phyloP scores from a whole-genome alignment of 108 stramenopile genomes.

The Skeletonema tropicum region DNA sequence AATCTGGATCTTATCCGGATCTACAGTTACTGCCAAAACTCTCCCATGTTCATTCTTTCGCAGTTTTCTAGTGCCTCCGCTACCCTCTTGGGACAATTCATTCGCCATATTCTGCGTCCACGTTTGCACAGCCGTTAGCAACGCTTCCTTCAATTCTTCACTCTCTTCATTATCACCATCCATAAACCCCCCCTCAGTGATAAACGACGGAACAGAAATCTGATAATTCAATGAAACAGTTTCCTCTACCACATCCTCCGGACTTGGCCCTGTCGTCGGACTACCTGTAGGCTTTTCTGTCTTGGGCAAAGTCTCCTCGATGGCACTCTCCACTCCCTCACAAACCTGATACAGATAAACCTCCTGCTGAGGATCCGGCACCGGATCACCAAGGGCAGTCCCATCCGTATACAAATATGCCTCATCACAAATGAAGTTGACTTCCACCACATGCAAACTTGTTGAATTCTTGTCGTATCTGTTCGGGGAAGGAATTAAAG shows the following conservation, averaged over 20 bases:
- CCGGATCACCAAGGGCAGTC: neutral
- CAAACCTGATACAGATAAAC: conserved; percentile 40
- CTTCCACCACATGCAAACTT: conserved; percentile 33
- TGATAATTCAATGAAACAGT: neutral
- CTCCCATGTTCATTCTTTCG: neutral
- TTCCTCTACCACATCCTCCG: neutral
- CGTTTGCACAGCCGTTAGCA: neutral
- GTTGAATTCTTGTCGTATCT: conserved; percentile 27
- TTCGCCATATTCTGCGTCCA: neutral
- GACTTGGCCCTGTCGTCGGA: neutral
- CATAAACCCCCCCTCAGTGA: neutral
- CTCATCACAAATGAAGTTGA: conserved; percentile 14
- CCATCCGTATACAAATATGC: conserved; percentile 31
- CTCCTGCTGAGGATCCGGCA: conserved; percentile 19
- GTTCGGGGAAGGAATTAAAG: conserved; percentile 16
- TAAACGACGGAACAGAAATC: neutral
- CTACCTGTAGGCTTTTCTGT: conserved; percentile 3
- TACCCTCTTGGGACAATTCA: neutral
- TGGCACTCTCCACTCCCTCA: conserved; percentile 19
- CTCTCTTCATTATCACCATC: neutral
- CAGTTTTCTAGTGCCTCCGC: too few species aligned
- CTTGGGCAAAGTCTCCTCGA: conserved; percentile 6
- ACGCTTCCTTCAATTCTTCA: neutral
- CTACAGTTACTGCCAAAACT: neutral
- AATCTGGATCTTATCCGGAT: neutral